phyloP scores from a whole-genome alignment of 2,329 filamentous ascomycete genomes.

The Fusarium cyanostomum region DNA sequence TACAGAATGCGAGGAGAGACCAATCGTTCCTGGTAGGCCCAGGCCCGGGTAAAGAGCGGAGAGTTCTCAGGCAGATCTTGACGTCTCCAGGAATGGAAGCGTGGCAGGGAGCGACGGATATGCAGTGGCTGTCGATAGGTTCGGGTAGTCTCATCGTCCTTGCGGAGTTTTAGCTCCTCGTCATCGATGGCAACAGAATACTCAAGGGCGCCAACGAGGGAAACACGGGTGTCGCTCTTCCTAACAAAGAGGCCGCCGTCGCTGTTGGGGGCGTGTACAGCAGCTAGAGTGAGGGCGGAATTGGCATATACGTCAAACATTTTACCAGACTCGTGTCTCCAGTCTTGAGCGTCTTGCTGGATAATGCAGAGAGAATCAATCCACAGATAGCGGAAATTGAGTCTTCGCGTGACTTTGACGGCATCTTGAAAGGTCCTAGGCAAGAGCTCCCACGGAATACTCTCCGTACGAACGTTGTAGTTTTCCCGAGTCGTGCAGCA shows the following conservation, averaged over 20 bases:
- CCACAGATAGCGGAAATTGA: slow-evolving; percentile 21
- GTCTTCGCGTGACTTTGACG: not conserved
- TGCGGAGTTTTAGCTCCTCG: not conserved
- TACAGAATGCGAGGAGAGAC: not conserved
- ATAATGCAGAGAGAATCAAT: slow-evolving; percentile 31
- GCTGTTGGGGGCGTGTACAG: not conserved
- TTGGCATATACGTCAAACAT: slow-evolving; percentile 9
- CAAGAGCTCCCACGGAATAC: not conserved
- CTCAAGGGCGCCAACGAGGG: not conserved
- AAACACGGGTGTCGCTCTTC: not conserved
- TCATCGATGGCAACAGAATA: not conserved
- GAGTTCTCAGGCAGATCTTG: not conserved
- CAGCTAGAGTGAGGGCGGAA: not conserved
- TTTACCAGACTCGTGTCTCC: not conserved
- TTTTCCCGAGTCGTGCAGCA: not conserved
- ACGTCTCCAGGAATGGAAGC: not conserved
- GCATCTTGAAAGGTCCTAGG: slow-evolving; percentile 9
- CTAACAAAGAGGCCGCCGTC: not conserved
- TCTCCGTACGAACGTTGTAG: not conserved
- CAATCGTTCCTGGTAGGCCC: not conserved
- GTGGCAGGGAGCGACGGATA: not conserved
- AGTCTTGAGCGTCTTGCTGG: slow-evolving; percentile 10
- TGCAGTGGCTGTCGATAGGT: not conserved
- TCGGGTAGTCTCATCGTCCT: not conserved
- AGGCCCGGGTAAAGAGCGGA: not conserved